These are phyloP conservation scores for Trichoderma sp. DNA, from an alignment of 2,329 filamentous ascomycete genomes.

Conservation along the genomic window DNA sequence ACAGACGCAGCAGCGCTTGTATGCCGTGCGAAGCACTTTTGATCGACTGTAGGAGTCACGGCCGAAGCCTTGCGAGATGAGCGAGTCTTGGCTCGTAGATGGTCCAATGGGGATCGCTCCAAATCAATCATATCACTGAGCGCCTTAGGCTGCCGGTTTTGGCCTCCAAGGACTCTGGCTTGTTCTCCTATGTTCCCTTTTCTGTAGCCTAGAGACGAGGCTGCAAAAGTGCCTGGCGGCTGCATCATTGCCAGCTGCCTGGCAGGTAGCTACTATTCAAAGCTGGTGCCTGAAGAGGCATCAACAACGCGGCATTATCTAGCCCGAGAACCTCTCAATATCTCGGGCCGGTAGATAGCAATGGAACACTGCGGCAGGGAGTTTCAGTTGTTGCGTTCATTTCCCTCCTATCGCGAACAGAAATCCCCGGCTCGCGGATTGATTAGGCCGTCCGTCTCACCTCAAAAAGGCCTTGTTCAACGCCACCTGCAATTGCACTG, in stretches of 20 bases:
- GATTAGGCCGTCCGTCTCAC: neutral
- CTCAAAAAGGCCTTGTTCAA: conserved; percentile 12
- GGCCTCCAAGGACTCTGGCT: neutral
- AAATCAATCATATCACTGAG: neutral
- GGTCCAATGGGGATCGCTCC: neutral
- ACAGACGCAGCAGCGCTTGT: conserved; percentile 4
- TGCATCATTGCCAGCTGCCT: neutral
- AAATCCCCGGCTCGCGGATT: neutral
- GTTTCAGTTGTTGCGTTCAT: neutral
- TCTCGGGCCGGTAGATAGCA: neutral
- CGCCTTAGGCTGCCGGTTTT: conserved; percentile 6
- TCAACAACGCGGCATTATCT: neutral
- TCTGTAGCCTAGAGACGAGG: neutral
- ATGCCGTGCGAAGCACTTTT: conserved; percentile 18
- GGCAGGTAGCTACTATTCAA: neutral
- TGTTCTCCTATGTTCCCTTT: neutral
- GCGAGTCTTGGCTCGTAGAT: neutral
- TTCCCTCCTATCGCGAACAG: neutral
- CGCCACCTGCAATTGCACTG: neutral
- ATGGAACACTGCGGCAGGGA: neutral
- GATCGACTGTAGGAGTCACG: neutral
- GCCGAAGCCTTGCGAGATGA: conserved; percentile 6
- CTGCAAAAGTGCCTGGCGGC: neutral
- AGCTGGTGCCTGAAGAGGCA: conserved; percentile 18
- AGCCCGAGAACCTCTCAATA: neutral